phyloP scores from a whole-genome alignment of 2,329 filamentous ascomycete genomes.

The Fusarium avenaceum region DNA sequence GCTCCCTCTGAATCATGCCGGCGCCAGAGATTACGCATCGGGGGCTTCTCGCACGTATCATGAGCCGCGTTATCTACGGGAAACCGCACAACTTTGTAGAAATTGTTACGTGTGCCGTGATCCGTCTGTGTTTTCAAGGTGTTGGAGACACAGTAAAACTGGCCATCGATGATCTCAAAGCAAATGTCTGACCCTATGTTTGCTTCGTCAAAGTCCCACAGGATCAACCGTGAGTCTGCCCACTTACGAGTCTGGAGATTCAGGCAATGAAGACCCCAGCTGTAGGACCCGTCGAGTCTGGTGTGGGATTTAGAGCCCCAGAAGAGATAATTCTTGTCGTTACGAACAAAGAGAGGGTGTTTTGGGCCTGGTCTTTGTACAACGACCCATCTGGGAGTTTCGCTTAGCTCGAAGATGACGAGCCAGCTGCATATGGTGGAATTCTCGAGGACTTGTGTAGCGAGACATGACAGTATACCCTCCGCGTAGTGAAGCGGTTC shows the following conservation, averaged over 20 bases:
- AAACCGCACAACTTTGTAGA: constrained; percentile 76
- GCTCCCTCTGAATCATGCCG: constrained; percentile 77
- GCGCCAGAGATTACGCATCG: constrained; percentile 67
- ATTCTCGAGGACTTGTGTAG: constrained; percentile 57
- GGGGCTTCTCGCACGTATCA: constrained; percentile 57
- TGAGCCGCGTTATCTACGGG: constrained; percentile 61
- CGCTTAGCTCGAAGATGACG: constrained; percentile 58
- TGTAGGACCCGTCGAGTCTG: constrained; percentile 66
- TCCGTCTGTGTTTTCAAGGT: constrained; percentile 72
- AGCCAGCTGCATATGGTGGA: constrained; percentile 63
- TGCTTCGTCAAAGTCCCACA: constrained; percentile 71
- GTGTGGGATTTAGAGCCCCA: constrained; percentile 73
- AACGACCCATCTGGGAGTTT: constrained; percentile 60
- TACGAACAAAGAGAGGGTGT: constrained; percentile 75
- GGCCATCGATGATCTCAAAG: constrained; percentile 75
- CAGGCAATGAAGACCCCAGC: constrained; percentile 73
- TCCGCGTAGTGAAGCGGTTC: constrained; percentile 69
- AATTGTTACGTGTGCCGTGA: constrained; percentile 75
- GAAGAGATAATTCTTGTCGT: constrained; percentile 71
- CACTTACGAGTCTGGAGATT: constrained; percentile 59
- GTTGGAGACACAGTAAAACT: constrained; percentile 79
- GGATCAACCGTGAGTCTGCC: constrained; percentile 61
- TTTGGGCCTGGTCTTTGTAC: constrained; percentile 59
- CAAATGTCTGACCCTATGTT: constrained; percentile 77
- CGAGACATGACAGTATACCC: constrained; percentile 70